These are phyloP conservation scores for Leccinellum rugosiceps DNA, from an alignment of 768 basidiomycete species.

Conservation along the genomic window DNA sequence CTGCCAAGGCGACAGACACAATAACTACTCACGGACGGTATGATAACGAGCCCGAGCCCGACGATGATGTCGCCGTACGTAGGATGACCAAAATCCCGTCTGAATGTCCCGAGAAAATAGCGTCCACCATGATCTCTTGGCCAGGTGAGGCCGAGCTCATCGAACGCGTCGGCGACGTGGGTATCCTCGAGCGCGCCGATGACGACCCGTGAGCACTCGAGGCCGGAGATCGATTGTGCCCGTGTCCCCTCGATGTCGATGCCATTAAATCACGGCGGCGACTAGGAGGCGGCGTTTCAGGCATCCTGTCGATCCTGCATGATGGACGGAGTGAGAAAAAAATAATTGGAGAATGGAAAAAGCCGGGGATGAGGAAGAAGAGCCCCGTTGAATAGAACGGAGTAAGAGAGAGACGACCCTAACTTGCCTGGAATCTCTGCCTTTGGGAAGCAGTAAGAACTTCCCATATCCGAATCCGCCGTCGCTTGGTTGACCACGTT, in stretches of 20 bases:
- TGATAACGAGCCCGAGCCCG: background rate
- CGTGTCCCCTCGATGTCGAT: conserved; percentile 9
- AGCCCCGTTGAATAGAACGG: background rate
- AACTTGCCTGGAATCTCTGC: conserved; percentile 55
- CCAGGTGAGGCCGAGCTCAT: background rate
- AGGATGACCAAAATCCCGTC: conserved; percentile 82
- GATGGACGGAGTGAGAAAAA: background rate
- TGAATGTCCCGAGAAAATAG: conserved; percentile 83
- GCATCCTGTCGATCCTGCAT: conserved; percentile 24
- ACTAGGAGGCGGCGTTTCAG: conserved; percentile 27
- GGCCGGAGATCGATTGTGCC: conserved; percentile 6
- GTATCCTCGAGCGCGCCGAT: conserved; percentile 9
- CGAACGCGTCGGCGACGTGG: background rate
- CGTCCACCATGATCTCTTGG: conserved; percentile 59
- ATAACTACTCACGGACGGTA: background rate
- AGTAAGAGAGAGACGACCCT: background rate
- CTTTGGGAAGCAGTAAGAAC: conserved; percentile 54
- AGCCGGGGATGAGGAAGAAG: background rate
- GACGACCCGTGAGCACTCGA: background rate
- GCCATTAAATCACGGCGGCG: conserved; percentile 31
- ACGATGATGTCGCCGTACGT: conserved; percentile 40
- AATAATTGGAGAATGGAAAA: background rate
- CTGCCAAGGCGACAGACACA: background rate
- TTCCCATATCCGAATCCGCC: conserved; percentile 82
- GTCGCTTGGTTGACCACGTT: conserved; percentile 77